Percentiles rank a stretch among this genome's conserved stretches.
Evolutionary conservation across 1,284 basidiomycete species (phyloP).

Genomic region (Rhodotorula sp.): DNA sequence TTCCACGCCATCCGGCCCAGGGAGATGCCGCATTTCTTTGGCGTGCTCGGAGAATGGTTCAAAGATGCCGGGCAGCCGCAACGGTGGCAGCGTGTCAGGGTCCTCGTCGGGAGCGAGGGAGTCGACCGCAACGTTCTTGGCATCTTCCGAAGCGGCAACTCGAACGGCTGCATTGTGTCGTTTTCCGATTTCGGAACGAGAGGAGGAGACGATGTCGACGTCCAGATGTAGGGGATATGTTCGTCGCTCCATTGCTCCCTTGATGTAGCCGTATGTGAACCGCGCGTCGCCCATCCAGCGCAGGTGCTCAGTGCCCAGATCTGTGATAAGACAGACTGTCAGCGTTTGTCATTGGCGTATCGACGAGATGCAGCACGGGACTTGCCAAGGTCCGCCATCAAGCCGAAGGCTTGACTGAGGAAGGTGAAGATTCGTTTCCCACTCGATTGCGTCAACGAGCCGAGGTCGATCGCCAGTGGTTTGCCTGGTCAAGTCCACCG

Average conservation of each 20-base stretch:
- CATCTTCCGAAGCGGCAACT: background rate
- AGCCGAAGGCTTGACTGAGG: constrained; percentile 80
- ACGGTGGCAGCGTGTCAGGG: constrained; percentile 52
- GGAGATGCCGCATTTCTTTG: background rate
- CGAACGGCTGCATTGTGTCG: constrained; percentile 44
- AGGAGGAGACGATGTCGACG: constrained; percentile 11
- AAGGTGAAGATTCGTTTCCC: constrained; percentile 74
- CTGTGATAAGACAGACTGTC: constrained; percentile 25
- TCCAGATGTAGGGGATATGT: constrained; percentile 25
- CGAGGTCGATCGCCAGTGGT: constrained; percentile 75
- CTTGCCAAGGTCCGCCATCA: constrained; percentile 76
- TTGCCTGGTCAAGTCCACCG: constrained; percentile 54
- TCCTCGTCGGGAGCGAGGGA: background rate
- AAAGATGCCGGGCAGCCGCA: constrained; percentile 50
- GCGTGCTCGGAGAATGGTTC: background rate
- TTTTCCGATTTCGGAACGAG: constrained; percentile 61
- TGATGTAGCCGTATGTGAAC: constrained; percentile 79
- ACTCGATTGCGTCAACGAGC: constrained; percentile 65
- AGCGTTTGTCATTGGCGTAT: background rate
- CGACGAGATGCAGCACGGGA: background rate
- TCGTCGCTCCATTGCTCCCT: constrained; percentile 53
- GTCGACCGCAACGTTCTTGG: background rate
- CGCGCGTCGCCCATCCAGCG: constrained; percentile 92
- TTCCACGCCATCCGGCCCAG: constrained; percentile 17
- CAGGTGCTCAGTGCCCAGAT: constrained; percentile 72